A percentile compares a stretch with the other conserved stretches of the same genome.
These are phyloP conservation scores for Hemisphaericaspora subhashii DNA, from an alignment of 1,139 yeast genomes.

Conservation along the genomic window DNA sequence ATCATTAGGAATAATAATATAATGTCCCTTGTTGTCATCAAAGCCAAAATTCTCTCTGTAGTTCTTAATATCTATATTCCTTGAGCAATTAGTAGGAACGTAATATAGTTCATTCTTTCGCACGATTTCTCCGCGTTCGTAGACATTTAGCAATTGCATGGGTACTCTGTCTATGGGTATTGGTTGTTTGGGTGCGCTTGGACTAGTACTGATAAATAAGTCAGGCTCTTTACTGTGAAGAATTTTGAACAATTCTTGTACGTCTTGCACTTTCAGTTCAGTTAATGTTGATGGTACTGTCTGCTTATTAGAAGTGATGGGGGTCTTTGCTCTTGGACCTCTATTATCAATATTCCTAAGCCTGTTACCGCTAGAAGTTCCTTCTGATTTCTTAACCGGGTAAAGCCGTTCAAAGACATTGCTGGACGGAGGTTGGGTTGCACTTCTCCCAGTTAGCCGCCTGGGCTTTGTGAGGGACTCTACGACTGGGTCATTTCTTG, in stretches of 20 bases:
- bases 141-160: constrained; percentile 32
- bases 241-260: constrained; percentile 21
- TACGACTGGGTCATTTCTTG: constrained; percentile 3
- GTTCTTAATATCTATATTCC: constrained; percentile 44
- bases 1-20: constrained; percentile 56
- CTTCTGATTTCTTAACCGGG: constrained; percentile 4
- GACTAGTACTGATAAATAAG: constrained; percentile 18
- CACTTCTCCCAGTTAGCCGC: constrained; percentile 10
- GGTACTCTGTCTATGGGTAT: constrained; percentile 10
- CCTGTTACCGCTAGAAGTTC: neutral
- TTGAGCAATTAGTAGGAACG: constrained; percentile 27
- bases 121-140: constrained; percentile 55
- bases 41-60: constrained; percentile 61
- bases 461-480: constrained; percentile 12
- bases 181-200: constrained; percentile 2
- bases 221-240: constrained; percentile 24
- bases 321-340: constrained; percentile 1
- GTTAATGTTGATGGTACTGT: neutral
- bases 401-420: constrained; percentile 15
- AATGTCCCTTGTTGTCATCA: constrained; percentile 70
- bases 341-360: constrained; percentile 1
- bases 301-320: constrained; percentile 1
- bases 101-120: constrained; percentile 42
- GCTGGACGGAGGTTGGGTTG: constrained; percentile 10
- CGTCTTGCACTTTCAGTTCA: constrained; percentile 16